Conservation (phyloP, 1,139 yeast genomes). For the Yamadazyma spencermartinsiae region DNA sequence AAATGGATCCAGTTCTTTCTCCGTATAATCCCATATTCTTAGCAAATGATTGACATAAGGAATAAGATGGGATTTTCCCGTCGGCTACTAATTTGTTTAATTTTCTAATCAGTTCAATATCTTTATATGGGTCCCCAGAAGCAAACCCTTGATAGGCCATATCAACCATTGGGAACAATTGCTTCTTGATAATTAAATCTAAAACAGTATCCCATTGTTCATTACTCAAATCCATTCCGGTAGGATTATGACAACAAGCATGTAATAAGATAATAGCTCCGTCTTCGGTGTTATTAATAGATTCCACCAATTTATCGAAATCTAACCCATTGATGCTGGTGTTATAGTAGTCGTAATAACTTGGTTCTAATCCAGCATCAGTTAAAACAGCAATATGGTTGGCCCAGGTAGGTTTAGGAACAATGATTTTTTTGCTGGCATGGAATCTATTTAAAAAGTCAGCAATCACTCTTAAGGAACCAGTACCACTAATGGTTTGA, state of each 20-base stretch:
- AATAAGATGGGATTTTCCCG: constrained; percentile 52
- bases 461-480: constrained; percentile 56
- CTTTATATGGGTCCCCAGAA: constrained; percentile 62
- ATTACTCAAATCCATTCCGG: constrained; percentile 89
- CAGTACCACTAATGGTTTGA: constrained; percentile 63
- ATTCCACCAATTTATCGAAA: constrained; percentile 48
- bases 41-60: constrained; percentile 89
- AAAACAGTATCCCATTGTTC: constrained; percentile 83
- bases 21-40: constrained; percentile 97
- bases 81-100: constrained; percentile 49
- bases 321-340: constrained; percentile 53
- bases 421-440: constrained; percentile 45
- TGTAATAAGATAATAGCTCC: constrained; percentile 77
- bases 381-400: constrained; percentile 63
- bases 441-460: constrained; percentile 53
- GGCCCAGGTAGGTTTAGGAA: constrained; percentile 78
- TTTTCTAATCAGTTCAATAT: constrained; percentile 50
- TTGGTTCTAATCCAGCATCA: constrained; percentile 48
- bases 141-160: constrained; percentile 98
- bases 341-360: constrained; percentile 54
- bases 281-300: constrained; percentile 41
- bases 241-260: constrained; percentile 98
- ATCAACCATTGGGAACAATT: constrained; percentile 85
- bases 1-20: constrained; percentile 92
- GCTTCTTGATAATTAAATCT: constrained; percentile 51